Evolutionary conservation across 2,329 filamentous ascomycete species (phyloP).

Genomic region (Aspergillus brasiliensis): DNA sequence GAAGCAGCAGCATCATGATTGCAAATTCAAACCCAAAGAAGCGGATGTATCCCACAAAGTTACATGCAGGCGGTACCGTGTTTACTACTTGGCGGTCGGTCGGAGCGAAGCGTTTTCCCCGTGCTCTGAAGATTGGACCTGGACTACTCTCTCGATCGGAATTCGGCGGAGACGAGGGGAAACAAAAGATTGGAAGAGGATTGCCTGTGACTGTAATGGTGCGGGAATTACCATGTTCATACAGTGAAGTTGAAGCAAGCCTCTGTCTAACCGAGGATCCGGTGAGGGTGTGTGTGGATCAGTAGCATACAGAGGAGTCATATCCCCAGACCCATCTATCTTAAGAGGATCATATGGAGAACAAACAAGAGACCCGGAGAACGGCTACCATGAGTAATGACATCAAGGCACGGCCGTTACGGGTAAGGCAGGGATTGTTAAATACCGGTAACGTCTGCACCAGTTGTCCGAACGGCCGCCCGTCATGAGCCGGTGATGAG

Average conservation of each 20-base stretch:
- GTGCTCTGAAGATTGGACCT: slow-evolving; percentile 10
- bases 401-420: background rate
- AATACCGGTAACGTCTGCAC: background rate
- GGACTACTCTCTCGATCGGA: background rate
- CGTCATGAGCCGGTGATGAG: background rate
- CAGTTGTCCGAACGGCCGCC: slow-evolving; percentile 7
- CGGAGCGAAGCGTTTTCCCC: background rate
- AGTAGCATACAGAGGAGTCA: background rate
- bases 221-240: slow-evolving; percentile 3
- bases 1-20: background rate
- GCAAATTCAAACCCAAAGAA: background rate
- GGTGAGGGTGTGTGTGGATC: background rate
- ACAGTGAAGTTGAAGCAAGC: background rate
- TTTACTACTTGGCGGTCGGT: background rate
- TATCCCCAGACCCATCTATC: too few species aligned
- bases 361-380: background rate
- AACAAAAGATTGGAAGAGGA: background rate
- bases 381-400: background rate
- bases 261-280: background rate
- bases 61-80: background rate
- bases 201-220: background rate
- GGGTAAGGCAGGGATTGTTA: background rate
- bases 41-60: background rate
- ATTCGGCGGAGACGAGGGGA: slow-evolving; percentile 7
- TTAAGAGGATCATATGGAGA: too few species aligned